Evolutionary conservation across 2,329 filamentous ascomycete species (phyloP).

Genomic region (Plectosphaerella plurivora): DNA sequence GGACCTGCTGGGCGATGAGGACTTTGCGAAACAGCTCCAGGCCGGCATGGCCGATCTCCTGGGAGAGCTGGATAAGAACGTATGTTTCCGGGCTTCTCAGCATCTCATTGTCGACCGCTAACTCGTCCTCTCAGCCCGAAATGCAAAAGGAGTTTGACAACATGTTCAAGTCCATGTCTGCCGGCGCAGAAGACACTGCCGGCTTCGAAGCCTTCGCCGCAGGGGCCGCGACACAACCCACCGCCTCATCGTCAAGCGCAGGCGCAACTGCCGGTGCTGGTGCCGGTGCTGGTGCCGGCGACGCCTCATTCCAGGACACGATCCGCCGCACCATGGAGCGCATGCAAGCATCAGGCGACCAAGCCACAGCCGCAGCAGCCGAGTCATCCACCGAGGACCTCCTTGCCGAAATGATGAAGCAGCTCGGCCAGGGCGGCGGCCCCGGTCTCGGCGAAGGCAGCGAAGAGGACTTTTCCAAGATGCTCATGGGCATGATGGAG

Average conservation of each 20-base stretch:
- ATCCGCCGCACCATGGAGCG: conserved; percentile 93
- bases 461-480: conserved; percentile 89
- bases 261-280: not conserved
- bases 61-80: conserved; percentile 56
- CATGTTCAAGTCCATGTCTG: conserved; percentile 68
- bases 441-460: conserved; percentile 53
- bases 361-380: conserved; percentile 73
- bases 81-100: not conserved
- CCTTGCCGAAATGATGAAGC: conserved; percentile 86
- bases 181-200: conserved; percentile 28
- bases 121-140: conserved; percentile 44
- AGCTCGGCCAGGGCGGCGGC: conserved; percentile 64
- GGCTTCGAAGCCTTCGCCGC: conserved; percentile 15
- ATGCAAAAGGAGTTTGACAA: conserved; percentile 76
- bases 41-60: conserved; percentile 84
- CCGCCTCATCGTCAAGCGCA: conserved; percentile 23
- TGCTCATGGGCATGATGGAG: conserved; percentile 98
- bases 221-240: conserved; percentile 16
- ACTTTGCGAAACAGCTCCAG: conserved; percentile 82
- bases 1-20: conserved; percentile 60
- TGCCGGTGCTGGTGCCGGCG: conserved; percentile 17
- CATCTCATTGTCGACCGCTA: not conserved
- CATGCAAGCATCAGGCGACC: conserved; percentile 84
- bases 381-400: conserved; percentile 71
- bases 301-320: conserved; percentile 82